These are phyloP conservation scores for Blastocrithidia nonstop DNA, from an alignment of 208 protist species.

Conservation along the genomic window DNA sequence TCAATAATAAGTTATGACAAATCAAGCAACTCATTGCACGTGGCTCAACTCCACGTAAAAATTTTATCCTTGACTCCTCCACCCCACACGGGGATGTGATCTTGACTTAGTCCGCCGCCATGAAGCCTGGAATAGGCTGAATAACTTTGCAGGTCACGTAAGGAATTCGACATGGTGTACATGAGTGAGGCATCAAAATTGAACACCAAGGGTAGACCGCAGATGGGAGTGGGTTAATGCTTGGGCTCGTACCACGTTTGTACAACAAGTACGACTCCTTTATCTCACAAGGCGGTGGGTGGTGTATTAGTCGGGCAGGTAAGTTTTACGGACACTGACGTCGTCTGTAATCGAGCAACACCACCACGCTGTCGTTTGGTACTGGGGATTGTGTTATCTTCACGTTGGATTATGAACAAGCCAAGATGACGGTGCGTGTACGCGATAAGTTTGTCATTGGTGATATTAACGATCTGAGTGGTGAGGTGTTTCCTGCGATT, in stretches of 20 bases:
- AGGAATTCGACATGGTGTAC: constrained; percentile 66
- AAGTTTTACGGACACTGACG: constrained; percentile 90
- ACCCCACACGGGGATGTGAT: constrained; percentile 82
- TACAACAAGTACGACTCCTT: constrained; percentile 88
- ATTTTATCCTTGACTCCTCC: constrained; percentile 76
- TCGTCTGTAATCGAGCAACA: constrained; percentile 36
- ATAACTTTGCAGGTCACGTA: constrained; percentile 85
- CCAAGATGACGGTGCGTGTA: constrained; percentile 75
- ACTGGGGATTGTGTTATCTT: constrained; percentile 83
- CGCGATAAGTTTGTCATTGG: constrained; percentile 68
- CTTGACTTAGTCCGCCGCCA: constrained; percentile 73
- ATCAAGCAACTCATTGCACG: constrained; percentile 41
- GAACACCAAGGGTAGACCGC: constrained; percentile 85
- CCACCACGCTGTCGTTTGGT: constrained; percentile 45
- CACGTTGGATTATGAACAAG: constrained; percentile 74
- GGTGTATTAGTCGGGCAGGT: constrained; percentile 83
- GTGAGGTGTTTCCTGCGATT: constrained; percentile 82
- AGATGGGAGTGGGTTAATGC: constrained; percentile 85
- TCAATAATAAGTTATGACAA: too few species aligned
- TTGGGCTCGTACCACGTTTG: constrained; percentile 81
- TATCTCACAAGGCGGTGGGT: constrained; percentile 84
- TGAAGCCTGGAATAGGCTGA: constrained; percentile 85
- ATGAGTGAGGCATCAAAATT: constrained; percentile 86
- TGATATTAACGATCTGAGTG: constrained; percentile 70
- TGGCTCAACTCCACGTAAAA: constrained; percentile 55